Base-by-base conservation (phyloP, 768 basidiomycete genomes). In the Paxillus ammoniavirescens region DNA sequence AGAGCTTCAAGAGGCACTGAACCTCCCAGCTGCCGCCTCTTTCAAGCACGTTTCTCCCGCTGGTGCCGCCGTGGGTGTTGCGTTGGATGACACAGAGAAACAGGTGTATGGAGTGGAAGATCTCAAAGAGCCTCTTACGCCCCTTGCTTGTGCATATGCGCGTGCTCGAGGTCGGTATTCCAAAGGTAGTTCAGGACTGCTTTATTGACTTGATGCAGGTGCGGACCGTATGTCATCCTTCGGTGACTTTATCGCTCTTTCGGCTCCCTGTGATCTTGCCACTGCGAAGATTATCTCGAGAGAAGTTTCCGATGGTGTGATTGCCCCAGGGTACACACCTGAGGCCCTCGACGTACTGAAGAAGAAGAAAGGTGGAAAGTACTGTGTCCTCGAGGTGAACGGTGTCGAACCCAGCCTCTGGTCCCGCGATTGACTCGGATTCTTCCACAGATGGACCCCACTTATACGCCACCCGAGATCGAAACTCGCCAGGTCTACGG, bases 31-130 rank as follows among this genome's bases (percentile, higher is more conserved):
- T 13, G 96, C 97, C 12, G 96, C 97, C 0, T 98, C 95, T 1
- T 99, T 98, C 86, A 99, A 99, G 75, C 97, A 99, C 66, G 97
- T 99, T 55, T 98, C 96, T 15, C 97, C 97, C 10, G 97, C 97
- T 2, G 97, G 97, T 47, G 94, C 91, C 6, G 97, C 95, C 26
- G 91, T 98, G 12, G 96, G 94, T 21, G 69, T 97, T 52, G 82
- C 82, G 65, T 79, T 99, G 42, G 79, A 85, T 60, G 87, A 90
- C 28, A 81, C 78, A 0, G 95, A 98, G 73, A 92, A 94, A 65
- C 86, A 89, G 62, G 95, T 98, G 1, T 98, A 98, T 59, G 96
- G 93, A 2, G 95, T 97, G 0, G 94, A 98, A 36, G 97, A 98
- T 63, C 77, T 98, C 54, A 95, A 93, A 66, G 91, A 92, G 65